Percentiles rank a stretch among this genome's conserved stretches.
These are phyloP conservation scores for Tinospora cordifolia DNA, from an alignment of 164 flowering plant genomes.

Conservation along the genomic window DNA sequence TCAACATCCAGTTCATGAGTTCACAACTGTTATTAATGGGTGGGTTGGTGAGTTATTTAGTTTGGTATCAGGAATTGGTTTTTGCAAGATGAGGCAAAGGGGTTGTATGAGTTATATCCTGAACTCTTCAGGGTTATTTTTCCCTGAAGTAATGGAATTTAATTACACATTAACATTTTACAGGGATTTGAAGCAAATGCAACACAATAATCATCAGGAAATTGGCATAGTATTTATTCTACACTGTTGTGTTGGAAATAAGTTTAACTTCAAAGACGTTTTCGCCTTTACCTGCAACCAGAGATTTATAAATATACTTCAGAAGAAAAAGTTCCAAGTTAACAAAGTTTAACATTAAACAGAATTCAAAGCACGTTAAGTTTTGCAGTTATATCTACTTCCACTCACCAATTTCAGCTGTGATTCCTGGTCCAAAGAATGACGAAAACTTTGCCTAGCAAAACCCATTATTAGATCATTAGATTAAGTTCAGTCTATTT, in stretches of 20 bases:
- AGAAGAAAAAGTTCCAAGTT: background rate
- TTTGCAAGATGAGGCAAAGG: too few species aligned
- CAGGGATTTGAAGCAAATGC: background rate
- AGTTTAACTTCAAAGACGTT: conserved; percentile 68
- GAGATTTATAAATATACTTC: background rate
- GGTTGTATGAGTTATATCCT: too few species aligned
- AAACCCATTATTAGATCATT: conserved; percentile 3
- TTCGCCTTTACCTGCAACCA: conserved; percentile 60
- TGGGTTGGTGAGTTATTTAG: too few species aligned
- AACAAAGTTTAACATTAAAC: background rate
- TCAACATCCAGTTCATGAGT: background rate
- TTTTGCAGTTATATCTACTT: background rate
- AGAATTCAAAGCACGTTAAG: background rate
- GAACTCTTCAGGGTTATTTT: too few species aligned
- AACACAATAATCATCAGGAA: background rate
- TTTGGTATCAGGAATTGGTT: too few species aligned
- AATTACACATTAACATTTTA: background rate
- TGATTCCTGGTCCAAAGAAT: conserved; percentile 91
- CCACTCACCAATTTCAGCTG: conserved; percentile 78
- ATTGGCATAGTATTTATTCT: conserved; percentile 11
- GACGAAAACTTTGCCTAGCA: conserved; percentile 81
- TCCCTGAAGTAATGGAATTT: too few species aligned
- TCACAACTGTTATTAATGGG: too few species aligned
- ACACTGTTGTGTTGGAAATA: conserved; percentile 44
- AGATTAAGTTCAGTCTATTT: conserved; percentile 1